Conservation (phyloP, 2,329 filamentous ascomycete genomes). For the Lecanosticta acicola region DNA sequence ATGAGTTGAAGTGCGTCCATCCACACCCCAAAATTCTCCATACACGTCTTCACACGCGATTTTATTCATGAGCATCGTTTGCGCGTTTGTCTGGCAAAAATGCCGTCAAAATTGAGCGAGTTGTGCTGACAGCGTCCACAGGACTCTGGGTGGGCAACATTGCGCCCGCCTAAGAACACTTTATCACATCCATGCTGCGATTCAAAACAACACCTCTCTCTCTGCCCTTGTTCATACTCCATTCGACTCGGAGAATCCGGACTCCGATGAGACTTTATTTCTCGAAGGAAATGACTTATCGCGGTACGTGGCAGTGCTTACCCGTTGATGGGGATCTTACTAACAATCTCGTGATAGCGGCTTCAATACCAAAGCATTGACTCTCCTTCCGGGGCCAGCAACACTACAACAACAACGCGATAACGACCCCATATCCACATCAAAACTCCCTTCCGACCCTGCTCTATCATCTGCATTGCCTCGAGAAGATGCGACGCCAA, state of each 20-base stretch:
- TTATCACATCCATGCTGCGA: conserved; percentile 3
- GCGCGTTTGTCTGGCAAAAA: conserved; percentile 9
- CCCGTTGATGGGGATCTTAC: not conserved
- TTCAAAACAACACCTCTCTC: conserved; percentile 5
- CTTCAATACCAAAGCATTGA: not conserved
- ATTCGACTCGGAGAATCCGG: conserved; percentile 1
- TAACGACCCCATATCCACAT: conserved; percentile 25
- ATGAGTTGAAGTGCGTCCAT: too few relatives aligned
- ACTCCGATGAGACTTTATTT: conserved; percentile 9
- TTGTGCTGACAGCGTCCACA: conserved; percentile 2
- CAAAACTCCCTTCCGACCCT: conserved; percentile 21
- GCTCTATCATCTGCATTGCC: conserved; percentile 9
- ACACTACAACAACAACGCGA: conserved; percentile 26
- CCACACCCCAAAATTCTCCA: too few relatives aligned
- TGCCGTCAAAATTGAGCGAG: conserved; percentile 2
- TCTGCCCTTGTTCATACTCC: conserved; percentile 6
- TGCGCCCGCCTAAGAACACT: conserved; percentile 2
- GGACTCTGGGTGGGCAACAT: not conserved
- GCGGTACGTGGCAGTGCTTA: conserved; percentile 4
- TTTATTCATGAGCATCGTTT: not conserved
- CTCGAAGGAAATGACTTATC: conserved; percentile 9
- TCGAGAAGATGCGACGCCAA: conserved; percentile 6
- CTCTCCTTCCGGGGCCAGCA: conserved; percentile 35
- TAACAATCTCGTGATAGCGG: not conserved
- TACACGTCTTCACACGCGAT: too few relatives aligned